Evolutionary conservation across 2,329 filamentous ascomycete species (phyloP), one percentile per base, ranked within the genome.

Genomic region (Aspergillus neotritici): DNA sequence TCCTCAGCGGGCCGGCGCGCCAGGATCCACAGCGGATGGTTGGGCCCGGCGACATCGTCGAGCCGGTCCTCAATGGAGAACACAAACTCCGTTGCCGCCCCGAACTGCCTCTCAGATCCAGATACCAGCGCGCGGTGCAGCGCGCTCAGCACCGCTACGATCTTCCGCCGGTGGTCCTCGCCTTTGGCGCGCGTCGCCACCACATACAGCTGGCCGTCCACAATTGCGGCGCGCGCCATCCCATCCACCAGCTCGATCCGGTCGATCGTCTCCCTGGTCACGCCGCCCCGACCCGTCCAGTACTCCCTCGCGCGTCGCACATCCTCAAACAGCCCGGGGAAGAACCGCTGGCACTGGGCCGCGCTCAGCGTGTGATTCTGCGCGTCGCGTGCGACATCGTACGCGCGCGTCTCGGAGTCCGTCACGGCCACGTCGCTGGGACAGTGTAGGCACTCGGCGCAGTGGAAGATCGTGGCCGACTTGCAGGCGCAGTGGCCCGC

Each of bases 61-160:
- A 68, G 52, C 29, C 59, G 61, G 41, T 63, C 60, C 31, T 63
- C 60, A 5, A 58, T 44, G 2, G 57, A 57, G 52, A 72, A 68
- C 32, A 63, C 60, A 41, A 73, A 73, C 47, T 73, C 70, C 29
- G 69, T 68, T 39, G 69, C 65, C 4, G 65, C 65, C 9, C 68
- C 52, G 7, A 50, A 47, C 6, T 41, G 30, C 1, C 36, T 32
- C n/a, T 61, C 54, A 11, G 63, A 59, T 4, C 59, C 57, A 5
- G 61, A 56, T 29, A 61, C 44, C 13, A 75, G 59, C 9, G 70
- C 68, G 32, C 70, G 67, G 43, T 73, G 60, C 25, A 74, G 61
- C 5, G 66, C 58, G 43, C 67, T 63, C 13, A 73, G 61, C 10
- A 63, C 67, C 2, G 62, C 68, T 8, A 61, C 31, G 36, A 56